These are phyloP conservation scores for Mariannaea sp. DNA, from an alignment of 2,329 filamentous ascomycete genomes.

Conservation along the genomic window DNA sequence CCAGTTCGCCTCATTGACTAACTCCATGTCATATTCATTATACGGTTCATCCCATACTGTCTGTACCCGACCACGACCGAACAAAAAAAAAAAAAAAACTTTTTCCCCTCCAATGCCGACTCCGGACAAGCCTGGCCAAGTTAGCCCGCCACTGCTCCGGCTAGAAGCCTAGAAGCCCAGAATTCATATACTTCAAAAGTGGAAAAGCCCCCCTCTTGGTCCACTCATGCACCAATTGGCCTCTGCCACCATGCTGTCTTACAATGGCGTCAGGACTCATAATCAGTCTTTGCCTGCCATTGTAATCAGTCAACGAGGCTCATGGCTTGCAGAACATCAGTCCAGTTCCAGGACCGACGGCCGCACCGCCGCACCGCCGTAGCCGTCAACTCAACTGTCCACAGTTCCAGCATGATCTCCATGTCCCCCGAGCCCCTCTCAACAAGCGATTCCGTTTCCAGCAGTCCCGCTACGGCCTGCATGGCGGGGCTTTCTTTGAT, in stretches of 20 bases:
- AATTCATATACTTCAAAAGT: neutral
- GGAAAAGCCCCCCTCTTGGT: neutral
- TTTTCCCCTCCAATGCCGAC: conserved; percentile 29
- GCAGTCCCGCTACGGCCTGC: conserved; percentile 34
- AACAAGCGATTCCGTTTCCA: conserved; percentile 31
- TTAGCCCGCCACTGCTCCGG: conserved; percentile 5
- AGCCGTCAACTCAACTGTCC: neutral
- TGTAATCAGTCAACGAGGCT: no score
- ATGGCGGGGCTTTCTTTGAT: conserved; percentile 5
- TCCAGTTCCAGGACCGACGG: neutral
- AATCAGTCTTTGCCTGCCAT: neutral
- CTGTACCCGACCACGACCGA: no score
- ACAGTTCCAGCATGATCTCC: neutral
- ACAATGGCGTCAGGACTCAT: conserved; percentile 35
- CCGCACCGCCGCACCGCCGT: neutral
- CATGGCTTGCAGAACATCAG: neutral
- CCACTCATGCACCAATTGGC: conserved; percentile 17
- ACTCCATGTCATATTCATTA: neutral
- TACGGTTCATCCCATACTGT: neutral
- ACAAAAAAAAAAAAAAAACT: conserved; percentile 21
- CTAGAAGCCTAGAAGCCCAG: conserved; percentile 4
- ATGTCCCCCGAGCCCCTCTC: conserved; percentile 1
- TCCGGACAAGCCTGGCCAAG: conserved; percentile 8
- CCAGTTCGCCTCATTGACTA: neutral
- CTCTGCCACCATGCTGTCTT: conserved; percentile 37